These are phyloP conservation scores for Camelina laxa DNA, from an alignment of 345 rosid species.

Conservation along the genomic window DNA sequence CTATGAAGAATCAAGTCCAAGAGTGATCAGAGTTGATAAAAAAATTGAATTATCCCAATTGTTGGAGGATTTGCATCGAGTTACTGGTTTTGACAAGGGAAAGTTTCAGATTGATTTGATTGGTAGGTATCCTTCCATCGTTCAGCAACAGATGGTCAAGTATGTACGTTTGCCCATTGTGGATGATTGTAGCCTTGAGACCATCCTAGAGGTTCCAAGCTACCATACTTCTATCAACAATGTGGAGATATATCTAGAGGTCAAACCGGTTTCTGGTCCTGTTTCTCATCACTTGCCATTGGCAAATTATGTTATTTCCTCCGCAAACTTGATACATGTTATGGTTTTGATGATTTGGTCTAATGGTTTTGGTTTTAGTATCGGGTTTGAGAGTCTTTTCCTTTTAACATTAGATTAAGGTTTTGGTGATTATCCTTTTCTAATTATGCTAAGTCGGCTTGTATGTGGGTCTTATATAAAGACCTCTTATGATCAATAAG, in stretches of 20 bases:
- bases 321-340: too few relatives aligned
- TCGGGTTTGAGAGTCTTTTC: too few relatives aligned
- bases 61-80: slow-evolving; percentile 18
- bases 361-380: too few relatives aligned
- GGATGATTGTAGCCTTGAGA: slow-evolving; percentile 29
- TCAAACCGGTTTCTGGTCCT: slow-evolving; percentile 1
- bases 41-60: background rate
- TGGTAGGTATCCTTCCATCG: slow-evolving; percentile 23
- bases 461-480: too few relatives aligned
- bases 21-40: slow-evolving; percentile 11
- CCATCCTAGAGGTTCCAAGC: slow-evolving; percentile 30
- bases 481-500: too few relatives aligned
- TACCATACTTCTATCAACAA: slow-evolving; percentile 4
- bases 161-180: slow-evolving; percentile 27
- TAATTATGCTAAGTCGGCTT: too few relatives aligned
- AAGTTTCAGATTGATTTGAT: slow-evolving; percentile 17
- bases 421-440: too few relatives aligned
- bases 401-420: too few relatives aligned
- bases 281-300: too few relatives aligned
- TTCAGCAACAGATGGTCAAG: slow-evolving; percentile 23
- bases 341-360: too few relatives aligned
- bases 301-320: background rate
- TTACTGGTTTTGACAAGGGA: slow-evolving; percentile 27
- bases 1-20: slow-evolving; percentile 8
- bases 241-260: slow-evolving; percentile 11